phyloP scores from a whole-genome alignment of 148 eudicot species.

The Spergularia marina region DNA sequence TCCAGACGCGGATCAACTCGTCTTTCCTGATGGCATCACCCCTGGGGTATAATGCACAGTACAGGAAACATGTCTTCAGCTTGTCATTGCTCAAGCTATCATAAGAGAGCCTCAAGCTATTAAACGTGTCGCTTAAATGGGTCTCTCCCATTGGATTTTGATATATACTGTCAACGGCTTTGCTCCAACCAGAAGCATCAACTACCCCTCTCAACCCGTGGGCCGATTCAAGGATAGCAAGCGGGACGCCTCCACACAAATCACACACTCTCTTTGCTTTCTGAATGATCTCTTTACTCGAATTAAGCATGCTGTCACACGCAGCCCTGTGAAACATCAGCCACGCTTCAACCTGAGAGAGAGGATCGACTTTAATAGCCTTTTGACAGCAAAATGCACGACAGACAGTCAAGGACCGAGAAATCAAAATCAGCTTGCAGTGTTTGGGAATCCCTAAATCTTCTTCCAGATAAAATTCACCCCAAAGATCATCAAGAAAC shows the following conservation, averaged over 20 bases:
- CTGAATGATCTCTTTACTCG: not conserved
- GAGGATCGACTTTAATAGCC: conserved; percentile 14
- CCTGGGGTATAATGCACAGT: conserved; percentile 19
- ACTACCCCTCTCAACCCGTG: conserved; percentile 1
- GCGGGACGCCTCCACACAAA: conserved; percentile 23
- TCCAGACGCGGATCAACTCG: conserved; percentile 24
- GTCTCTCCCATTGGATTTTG: not conserved
- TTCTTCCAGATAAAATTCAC: conserved; percentile 12
- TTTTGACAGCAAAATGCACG: conserved; percentile 22
- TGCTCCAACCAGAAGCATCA: conserved; percentile 14
- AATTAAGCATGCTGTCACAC: not conserved
- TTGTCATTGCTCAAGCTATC: conserved; percentile 2
- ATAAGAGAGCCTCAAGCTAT: conserved; percentile 12
- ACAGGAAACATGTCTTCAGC: conserved; percentile 18
- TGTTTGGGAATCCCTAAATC: conserved; percentile 22
- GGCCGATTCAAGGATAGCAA: conserved; percentile 19
- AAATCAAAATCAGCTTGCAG: conserved; percentile 16
- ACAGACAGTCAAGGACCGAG: conserved; percentile 18
- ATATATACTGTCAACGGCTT: not conserved
- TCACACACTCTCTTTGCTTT: conserved; percentile 2
- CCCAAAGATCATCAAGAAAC: conserved; percentile 25
- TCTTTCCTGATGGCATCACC: conserved; percentile 17
- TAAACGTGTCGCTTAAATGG: not conserved
- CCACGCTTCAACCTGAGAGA: conserved; percentile 17
- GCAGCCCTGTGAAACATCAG: conserved; percentile 10